Evolutionary conservation across 192 early-diverging fungal species (phyloP).

Genomic region (Backusella tarrabulga): DNA sequence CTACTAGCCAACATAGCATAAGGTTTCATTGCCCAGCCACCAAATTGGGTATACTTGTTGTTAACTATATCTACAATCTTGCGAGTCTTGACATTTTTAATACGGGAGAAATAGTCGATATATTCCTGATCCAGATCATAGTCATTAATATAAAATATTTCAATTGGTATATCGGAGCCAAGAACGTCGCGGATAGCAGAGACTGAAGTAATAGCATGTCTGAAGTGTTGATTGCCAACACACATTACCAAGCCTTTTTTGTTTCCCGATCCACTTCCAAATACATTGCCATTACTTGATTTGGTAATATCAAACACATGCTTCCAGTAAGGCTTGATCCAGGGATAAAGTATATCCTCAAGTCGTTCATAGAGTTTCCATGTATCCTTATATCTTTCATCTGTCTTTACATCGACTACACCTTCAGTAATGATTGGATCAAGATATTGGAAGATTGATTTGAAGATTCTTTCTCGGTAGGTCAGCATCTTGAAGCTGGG

Average conservation of each 20-base stretch:
- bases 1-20: constrained; percentile 60
- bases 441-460: constrained; percentile 43
- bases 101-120: constrained; percentile 23
- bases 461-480: constrained; percentile 38
- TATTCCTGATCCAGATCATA: constrained; percentile 37
- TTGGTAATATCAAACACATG: constrained; percentile 39
- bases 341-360: constrained; percentile 40
- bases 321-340: constrained; percentile 34
- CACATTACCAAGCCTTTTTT: constrained; percentile 47
- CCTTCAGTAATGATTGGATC: constrained; percentile 36
- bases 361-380: constrained; percentile 35
- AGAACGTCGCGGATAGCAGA: constrained; percentile 42
- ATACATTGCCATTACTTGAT: constrained; percentile 10
- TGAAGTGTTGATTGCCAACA: constrained; percentile 48
- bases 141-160: constrained; percentile 53
- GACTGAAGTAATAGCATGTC: constrained; percentile 37
- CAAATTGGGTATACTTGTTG: constrained; percentile 40
- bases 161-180: constrained; percentile 52
- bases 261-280: not conserved
- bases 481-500: constrained; percentile 40
- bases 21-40: constrained; percentile 70
- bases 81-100: constrained; percentile 6
- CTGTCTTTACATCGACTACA: not conserved
- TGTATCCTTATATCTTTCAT: not conserved
- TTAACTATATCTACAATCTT: constrained; percentile 39